These are phyloP conservation scores for Berberis thunbergii DNA, from an alignment of 164 flowering plant genomes.

Conservation along the genomic window DNA sequence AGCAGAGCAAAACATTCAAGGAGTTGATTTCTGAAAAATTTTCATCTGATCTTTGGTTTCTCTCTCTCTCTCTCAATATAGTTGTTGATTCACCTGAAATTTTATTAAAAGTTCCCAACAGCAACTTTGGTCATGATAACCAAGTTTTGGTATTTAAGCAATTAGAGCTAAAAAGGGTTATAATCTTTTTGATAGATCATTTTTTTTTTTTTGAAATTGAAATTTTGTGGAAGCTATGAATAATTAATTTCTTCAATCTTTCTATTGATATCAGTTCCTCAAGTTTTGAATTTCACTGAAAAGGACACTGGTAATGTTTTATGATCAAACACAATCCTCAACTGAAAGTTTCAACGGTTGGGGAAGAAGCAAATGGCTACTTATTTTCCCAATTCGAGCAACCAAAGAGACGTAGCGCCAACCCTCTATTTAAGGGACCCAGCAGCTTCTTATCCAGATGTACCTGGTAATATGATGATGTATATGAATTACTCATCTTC, in stretches of 20 bases:
- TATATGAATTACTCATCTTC: slow-evolving; percentile 49
- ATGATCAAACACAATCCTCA: slow-evolving; percentile 10
- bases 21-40: too few species aligned
- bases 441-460: slow-evolving; percentile 29
- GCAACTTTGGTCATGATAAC: too few species aligned
- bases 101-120: too few species aligned
- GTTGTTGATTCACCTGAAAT: too few species aligned
- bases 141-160: too few species aligned
- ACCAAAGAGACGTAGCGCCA: slow-evolving; percentile 49
- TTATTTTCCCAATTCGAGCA: slow-evolving; percentile 46
- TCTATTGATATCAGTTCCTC: neutral
- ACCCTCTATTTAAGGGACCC: slow-evolving; percentile 45
- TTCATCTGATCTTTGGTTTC: too few species aligned
- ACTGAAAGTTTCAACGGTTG: slow-evolving; percentile 11
- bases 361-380: slow-evolving; percentile 52
- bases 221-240: neutral
- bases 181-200: too few species aligned
- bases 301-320: slow-evolving; percentile 13
- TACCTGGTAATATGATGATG: slow-evolving; percentile 50
- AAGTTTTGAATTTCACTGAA: neutral
- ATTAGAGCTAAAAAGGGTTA: too few species aligned
- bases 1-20: too few species aligned
- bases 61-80: too few species aligned
- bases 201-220: too few species aligned
- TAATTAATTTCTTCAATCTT: neutral